Conservation (phyloP, 345 rosid genomes). For the Hibiscus mutabilis region DNA sequence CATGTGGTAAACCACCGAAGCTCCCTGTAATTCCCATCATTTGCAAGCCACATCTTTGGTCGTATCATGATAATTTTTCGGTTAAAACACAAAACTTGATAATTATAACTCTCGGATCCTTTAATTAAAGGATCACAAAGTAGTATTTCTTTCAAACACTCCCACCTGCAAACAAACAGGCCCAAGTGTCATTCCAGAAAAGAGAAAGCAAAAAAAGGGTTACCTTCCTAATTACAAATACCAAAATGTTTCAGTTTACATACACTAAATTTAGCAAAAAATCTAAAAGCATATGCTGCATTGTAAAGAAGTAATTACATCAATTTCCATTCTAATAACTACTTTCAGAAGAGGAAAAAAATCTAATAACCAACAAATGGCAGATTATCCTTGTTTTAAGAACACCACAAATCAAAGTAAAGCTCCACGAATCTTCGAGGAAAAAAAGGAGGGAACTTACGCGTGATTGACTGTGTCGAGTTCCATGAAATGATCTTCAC, state of each 20-base stretch:
- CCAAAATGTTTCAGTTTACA: not conserved
- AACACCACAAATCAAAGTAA: not conserved
- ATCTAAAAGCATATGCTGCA: not conserved
- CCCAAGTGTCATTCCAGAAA: slow-evolving; percentile 1
- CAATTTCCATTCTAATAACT: not conserved
- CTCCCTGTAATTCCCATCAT: slow-evolving; percentile 86
- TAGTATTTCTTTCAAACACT: slow-evolving; percentile 78
- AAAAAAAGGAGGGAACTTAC: slow-evolving; percentile 28
- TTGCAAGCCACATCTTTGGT: slow-evolving; percentile 92
- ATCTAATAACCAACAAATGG: not conserved
- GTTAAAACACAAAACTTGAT: slow-evolving; percentile 84
- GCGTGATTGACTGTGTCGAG: slow-evolving; percentile 79
- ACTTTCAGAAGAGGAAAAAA: not conserved
- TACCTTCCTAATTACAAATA: not conserved
- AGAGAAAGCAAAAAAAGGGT: not conserved
- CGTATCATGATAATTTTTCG: slow-evolving; percentile 78
- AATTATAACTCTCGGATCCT: slow-evolving; percentile 91
- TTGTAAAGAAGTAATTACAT: not conserved
- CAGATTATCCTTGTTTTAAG: not conserved
- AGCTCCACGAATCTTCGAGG: too few relatives aligned
- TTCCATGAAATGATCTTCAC: slow-evolving; percentile 97
- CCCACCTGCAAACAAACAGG: slow-evolving; percentile 56
- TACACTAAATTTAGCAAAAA: not conserved
- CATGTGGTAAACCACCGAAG: slow-evolving; percentile 87
- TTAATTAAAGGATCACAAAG: slow-evolving; percentile 63